Base-by-base conservation (phyloP, 1,284 basidiomycete genomes). In the Athelia sp. region DNA sequence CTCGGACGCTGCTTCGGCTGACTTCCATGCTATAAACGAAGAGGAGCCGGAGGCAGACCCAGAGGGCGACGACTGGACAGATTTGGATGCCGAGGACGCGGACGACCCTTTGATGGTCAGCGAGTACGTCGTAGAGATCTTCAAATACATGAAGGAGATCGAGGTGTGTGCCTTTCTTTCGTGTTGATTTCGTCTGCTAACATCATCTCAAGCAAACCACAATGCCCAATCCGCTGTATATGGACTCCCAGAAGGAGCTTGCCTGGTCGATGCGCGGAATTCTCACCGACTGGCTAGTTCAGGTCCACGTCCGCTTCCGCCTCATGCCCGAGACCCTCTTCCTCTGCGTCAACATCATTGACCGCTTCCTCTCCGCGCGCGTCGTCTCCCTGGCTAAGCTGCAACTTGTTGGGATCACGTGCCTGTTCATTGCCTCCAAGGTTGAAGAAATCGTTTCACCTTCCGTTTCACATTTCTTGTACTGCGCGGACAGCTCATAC, bases 81-180 rank as follows among this genome's bases (percentile, higher is more conserved):
- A 98, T 63, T 78, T 98, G 17, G 96, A 98, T 60, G 87, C 84
- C 3, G 95, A 94, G 50, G 96, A 99, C 63, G 79, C 72, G n/a
- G 93, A 94, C 51, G 96, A 99, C 65, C 95, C 95, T 14, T 72
- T 91, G 52, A 98, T 98, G 95, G 95, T 97, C 53, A 90, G 86
- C 70, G 93, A 98, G 70, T 99, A 99, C 64, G 95, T 97, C 48
- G 75, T 78, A 22, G 97, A 98, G 54, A 96, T 98, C 52, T 97
- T 97, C 70, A 73, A 87, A 47, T 98, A 99, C 73, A 82, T 98
- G 72, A 88, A 90, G 65, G 71, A 82, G 54, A 68, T 79, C 47
- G 85, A 87, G 75, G 85, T 87, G 50, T 44, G 65, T 56, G 14
- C 43, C 49, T 55, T 43, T 47, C 13, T 46, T 35, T 13, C 17